A percentile compares a stretch with the other conserved stretches of the same genome.
Conservation (phyloP, 495 filamentous ascomycete species). For the Xylaria acuta region DNA sequence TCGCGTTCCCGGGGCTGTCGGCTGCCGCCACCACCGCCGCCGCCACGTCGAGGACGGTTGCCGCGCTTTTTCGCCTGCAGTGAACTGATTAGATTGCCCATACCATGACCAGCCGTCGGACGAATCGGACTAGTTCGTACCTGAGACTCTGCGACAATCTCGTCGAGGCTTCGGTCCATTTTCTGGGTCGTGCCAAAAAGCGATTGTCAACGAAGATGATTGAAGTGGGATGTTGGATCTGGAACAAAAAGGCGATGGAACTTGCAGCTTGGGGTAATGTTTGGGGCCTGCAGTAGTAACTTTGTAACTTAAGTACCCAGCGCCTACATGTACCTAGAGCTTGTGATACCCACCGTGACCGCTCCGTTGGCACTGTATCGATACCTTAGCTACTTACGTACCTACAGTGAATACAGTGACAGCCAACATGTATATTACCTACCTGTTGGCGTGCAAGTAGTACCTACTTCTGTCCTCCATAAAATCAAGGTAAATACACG, state of each 20-base stretch:
- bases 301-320: neutral
- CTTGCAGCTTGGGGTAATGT: neutral
- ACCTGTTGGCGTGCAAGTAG: too few relatives aligned
- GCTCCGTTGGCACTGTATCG: neutral
- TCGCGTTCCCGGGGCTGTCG: constrained; percentile 58
- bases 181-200: neutral
- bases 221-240: neutral
- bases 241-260: neutral
- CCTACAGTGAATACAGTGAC: neutral
- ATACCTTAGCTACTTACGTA: neutral
- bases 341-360: neutral
- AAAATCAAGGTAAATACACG: too few relatives aligned
- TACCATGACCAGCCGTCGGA: constrained; percentile 10
- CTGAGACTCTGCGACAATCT: constrained; percentile 82
- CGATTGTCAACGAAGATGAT: neutral
- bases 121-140: constrained; percentile 53
- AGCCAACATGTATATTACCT: too few relatives aligned
- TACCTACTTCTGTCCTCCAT: too few relatives aligned
- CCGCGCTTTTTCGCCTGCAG: constrained; percentile 39
- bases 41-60: constrained; percentile 38
- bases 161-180: constrained; percentile 85
- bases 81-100: constrained; percentile 3
- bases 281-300: neutral
- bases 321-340: neutral
- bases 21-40: constrained; percentile 49